A percentile compares a stretch with the other conserved stretches of the same genome.
phyloP scores from a whole-genome alignment of 148 eudicot genomes.

The Chenopodium album region DNA sequence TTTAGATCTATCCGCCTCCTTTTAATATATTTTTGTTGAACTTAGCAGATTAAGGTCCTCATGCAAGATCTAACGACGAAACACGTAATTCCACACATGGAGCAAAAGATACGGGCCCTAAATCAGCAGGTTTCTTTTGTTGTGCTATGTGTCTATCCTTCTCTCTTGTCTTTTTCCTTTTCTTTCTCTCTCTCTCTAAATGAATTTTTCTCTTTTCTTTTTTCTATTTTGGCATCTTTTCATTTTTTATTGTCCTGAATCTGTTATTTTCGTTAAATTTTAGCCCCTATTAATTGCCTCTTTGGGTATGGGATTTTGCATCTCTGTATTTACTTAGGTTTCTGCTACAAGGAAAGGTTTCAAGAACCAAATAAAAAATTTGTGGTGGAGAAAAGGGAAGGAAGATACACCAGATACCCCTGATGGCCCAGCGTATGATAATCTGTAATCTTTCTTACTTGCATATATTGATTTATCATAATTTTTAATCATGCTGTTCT shows the following conservation, averaged over 20 bases:
- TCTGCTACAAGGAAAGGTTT: constrained; percentile 97
- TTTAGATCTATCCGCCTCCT: not conserved
- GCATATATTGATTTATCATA: not conserved
- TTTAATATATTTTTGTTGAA: constrained; percentile 14
- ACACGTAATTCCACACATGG: constrained; percentile 89
- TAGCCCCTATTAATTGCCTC: not conserved
- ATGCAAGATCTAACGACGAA: constrained; percentile 86
- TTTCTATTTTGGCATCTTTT: not conserved
- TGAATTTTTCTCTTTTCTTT: not conserved
- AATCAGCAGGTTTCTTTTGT: constrained; percentile 80
- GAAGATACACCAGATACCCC: constrained; percentile 74
- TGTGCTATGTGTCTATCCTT: constrained; percentile 3
- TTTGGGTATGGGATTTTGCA: constrained; percentile 10
- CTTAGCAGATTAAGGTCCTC: constrained; percentile 58
- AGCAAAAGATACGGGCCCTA: constrained; percentile 76
- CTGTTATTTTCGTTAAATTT: not conserved
- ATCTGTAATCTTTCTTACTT: constrained; percentile 6
- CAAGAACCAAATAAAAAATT: constrained; percentile 94
- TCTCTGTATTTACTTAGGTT: constrained; percentile 48
- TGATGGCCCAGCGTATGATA: constrained; percentile 66
- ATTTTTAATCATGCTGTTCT: constrained; percentile 28
- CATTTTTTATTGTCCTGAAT: not conserved
- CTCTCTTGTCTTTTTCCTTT: not conserved
- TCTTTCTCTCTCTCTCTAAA: not conserved
- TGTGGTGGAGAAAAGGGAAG: constrained; percentile 99